Conservation (phyloP, 192 early-diverging fungal species). For the Coemansia sp. region DNA sequence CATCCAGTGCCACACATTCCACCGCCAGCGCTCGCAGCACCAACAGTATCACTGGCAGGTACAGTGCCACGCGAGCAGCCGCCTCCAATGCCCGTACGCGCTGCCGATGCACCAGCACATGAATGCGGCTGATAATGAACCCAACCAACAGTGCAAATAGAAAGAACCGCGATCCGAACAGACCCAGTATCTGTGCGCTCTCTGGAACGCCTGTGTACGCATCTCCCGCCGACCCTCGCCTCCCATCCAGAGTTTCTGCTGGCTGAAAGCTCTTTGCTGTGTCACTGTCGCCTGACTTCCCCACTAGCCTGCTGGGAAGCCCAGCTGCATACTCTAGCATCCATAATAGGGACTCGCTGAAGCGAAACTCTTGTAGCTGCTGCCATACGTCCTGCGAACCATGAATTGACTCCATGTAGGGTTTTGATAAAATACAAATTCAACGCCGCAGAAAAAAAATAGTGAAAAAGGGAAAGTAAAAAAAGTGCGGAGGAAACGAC, state of each 20-base stretch:
- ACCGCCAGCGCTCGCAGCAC: constrained; percentile 19
- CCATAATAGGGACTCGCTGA: constrained; percentile 18
- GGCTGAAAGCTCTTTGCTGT: not conserved
- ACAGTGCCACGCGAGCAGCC: constrained; percentile 28
- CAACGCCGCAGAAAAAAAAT: not conserved
- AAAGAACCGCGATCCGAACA: constrained; percentile 51
- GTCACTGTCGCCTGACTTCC: not conserved
- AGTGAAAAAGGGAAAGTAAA: not conserved
- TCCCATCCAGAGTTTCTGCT: not conserved
- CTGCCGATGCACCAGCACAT: constrained; percentile 46
- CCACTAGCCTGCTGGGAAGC: constrained; percentile 14
- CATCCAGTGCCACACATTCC: constrained; percentile 13
- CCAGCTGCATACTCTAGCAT: constrained; percentile 18
- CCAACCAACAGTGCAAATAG: constrained; percentile 26
- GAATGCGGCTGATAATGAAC: constrained; percentile 47
- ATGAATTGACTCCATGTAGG: constrained; percentile 7
- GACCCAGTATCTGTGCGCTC: constrained; percentile 37
- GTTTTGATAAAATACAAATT: not conserved
- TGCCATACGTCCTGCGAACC: constrained; percentile 47
- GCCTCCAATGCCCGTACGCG: constrained; percentile 33
- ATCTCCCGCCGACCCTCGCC: not conserved
- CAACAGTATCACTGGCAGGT: constrained; percentile 25
- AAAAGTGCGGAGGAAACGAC: not conserved
- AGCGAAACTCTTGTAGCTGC: constrained; percentile 35
- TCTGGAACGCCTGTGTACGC: constrained; percentile 4